Evolutionary conservation across 2,329 filamentous ascomycete species (phyloP), one percentile per base, ranked within the genome.

Genomic region (Clonostachys rosea): DNA sequence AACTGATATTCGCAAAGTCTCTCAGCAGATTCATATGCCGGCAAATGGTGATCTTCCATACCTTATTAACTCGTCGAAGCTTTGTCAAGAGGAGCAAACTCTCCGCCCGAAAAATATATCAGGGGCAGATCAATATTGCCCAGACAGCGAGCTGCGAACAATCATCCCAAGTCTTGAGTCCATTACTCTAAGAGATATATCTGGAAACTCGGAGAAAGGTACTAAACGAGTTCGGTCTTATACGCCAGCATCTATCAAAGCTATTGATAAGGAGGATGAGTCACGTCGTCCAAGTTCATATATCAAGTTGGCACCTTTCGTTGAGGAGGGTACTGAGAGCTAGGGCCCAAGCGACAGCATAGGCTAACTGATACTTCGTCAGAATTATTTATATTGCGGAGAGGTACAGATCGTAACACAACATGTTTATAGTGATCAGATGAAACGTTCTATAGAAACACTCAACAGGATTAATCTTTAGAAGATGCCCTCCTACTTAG

Each of bases 211-310:
- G 51, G 51, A 14, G 5, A 70, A 66, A 39, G 61, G 65, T n/a
- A 53, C 55, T 37, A 81, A 78, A 54, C 68, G 77, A 34, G 59
- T 61, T 47, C 68, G 74, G 12, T 65, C 70, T 44, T 73, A 74
- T 43, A 76, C 74, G 1, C 71, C 74, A 8, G 65, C 64, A 4
- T 70, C 74, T 35, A 56, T 62, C n/a, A 73, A 69, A 51, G 68
- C 57, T 9, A 68, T 75, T 14, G 75, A 75, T 37, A 69, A 73
- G 17, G 72, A 77, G 44, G 69, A 76, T 40, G 71, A 76, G 50
- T 66, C 69, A 34, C 64, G 64, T 12, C 62, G 64, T 10, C 51
- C 47, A 6, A 64, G 56, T 40, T 52, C 62, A 12, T 50, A 51
- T 13, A 43, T 53, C 42, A 58, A 52, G 6, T 50, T 60, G 6